Evolutionary conservation across 2,329 filamentous ascomycete genomes (phyloP).

Genomic region (Cladobotryum mycophilum): DNA sequence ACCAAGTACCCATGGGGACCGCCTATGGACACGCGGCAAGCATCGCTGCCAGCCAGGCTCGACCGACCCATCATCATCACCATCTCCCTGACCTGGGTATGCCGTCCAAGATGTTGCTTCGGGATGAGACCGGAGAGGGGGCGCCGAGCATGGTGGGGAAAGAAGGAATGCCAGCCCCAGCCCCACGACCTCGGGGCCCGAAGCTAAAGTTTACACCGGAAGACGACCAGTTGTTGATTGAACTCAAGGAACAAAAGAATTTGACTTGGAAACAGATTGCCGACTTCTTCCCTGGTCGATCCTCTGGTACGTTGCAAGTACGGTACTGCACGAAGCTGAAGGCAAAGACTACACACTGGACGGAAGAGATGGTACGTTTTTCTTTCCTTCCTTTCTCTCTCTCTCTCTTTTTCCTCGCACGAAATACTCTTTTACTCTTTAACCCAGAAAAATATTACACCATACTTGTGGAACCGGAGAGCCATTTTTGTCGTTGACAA

Average conservation of each 20-base stretch:
- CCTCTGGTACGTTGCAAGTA: conserved; percentile 85
- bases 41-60: conserved; percentile 29
- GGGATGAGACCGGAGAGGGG: conserved; percentile 50
- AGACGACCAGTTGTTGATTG: conserved; percentile 80
- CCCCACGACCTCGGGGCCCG: conserved; percentile 72
- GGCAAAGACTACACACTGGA: conserved; percentile 90
- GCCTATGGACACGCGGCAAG: conserved; percentile 41
- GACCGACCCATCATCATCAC: conserved; percentile 71
- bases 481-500: too few species aligned
- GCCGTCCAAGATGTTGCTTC: conserved; percentile 60
- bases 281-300: conserved; percentile 88
- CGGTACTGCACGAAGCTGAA: conserved; percentile 94
- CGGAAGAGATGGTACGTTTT: conserved; percentile 74
- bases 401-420: too few species aligned
- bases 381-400: too few species aligned
- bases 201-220: conserved; percentile 93
- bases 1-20: conserved; percentile 46
- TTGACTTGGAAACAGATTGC: conserved; percentile 97
- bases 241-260: conserved; percentile 90
- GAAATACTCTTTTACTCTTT: conserved; percentile 13
- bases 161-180: conserved; percentile 79
- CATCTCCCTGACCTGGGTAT: conserved; percentile 68
- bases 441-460: background rate
- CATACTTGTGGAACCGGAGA: too few species aligned
- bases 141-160: conserved; percentile 83